Evolutionary conservation across 148 eudicot species (phyloP).

Genomic region (Amaranthus palmeri): DNA sequence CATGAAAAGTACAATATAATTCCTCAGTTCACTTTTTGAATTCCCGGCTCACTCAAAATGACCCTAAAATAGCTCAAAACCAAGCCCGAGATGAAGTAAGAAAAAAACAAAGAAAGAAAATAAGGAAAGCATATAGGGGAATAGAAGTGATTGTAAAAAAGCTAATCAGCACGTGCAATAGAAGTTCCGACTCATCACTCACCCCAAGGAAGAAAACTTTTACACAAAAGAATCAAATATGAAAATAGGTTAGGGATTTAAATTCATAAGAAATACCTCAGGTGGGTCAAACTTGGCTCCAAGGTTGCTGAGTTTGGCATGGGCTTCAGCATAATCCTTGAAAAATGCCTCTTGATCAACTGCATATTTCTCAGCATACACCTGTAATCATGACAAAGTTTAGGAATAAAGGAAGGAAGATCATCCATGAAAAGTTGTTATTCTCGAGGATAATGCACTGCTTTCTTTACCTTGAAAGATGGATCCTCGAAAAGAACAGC

Average conservation of each 20-base stretch:
- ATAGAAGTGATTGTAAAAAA: too few relatives aligned
- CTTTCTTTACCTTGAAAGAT: constrained; percentile 69
- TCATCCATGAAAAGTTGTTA: not conserved
- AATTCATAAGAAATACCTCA: constrained; percentile 43
- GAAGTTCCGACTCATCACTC: not conserved
- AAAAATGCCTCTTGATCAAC: constrained; percentile 78
- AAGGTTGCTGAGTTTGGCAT: constrained; percentile 91
- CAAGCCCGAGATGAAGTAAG: too few relatives aligned
- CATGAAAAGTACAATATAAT: too few relatives aligned
- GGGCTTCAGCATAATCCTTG: constrained; percentile 92
- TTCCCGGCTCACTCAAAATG: too few relatives aligned
- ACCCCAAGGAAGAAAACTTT: not conserved
- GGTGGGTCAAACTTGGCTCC: constrained; percentile 97
- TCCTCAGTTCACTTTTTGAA: too few relatives aligned
- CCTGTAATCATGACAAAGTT: constrained; percentile 36
- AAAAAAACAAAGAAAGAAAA: too few relatives aligned
- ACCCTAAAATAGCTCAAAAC: too few relatives aligned
- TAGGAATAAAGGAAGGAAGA: constrained; percentile 2
- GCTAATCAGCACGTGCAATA: not conserved
- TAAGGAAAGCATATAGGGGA: too few relatives aligned
- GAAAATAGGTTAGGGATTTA: not conserved
- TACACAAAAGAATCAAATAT: not conserved
- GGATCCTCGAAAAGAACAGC: constrained; percentile 93
- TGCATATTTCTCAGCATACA: constrained; percentile 93
- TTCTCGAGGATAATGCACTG: not conserved